Evolutionary conservation across 352 stramenopile genomes (phyloP), one percentile per base, ranked within the genome.

Genomic region (Globisporangium paddicum): DNA sequence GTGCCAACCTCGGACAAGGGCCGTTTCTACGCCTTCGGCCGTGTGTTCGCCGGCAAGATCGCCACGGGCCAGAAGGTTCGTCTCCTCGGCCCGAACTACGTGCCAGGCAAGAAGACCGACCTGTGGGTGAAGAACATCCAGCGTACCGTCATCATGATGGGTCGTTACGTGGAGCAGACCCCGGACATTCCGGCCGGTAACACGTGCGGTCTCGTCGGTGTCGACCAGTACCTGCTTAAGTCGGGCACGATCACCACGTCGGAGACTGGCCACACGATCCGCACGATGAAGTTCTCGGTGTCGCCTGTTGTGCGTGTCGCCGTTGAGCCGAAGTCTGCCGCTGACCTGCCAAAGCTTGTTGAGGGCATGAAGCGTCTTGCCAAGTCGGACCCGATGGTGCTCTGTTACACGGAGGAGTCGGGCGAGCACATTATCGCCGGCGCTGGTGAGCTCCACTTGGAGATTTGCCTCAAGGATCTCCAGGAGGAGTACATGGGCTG

Each of bases 271-370:
- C 91, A 98, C 91, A 97, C 82, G 44, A 99, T 99, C 81, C 98
- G 98, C 82, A 99, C 96, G 57, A 99, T 99, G 97, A 99, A 99
- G 86, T 99, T 99, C 83, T 98, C 93, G 57, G 97, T 99, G 55
- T 99, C 97, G 52, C 97, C 97, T 41, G 97, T 99, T 71, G 97
- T 99, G 71, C 96, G 97, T 86, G 98, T 99, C 55, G 98, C 98
- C 60, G 98, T 99, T 35, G 96, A 99, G 77, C 96, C 97, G 44
- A 99, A 99, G 92, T 99, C 98, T 64, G 96, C 97, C 50, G 83
- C 93, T 41, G 97, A 99, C 87, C 86, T 99, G 63, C 97, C 98
- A 55, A 99, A 99, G 94, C 93, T 99, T 63, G 96, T 99, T 11
- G 97, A 99, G 75, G 98, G 98, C 64, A 98, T 99, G 94, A 99